Evolutionary conservation across 805 yeast genomes (phyloP), one percentile per base, ranked within the genome.

Genomic region (Schwanniomyces vanrijiae): DNA sequence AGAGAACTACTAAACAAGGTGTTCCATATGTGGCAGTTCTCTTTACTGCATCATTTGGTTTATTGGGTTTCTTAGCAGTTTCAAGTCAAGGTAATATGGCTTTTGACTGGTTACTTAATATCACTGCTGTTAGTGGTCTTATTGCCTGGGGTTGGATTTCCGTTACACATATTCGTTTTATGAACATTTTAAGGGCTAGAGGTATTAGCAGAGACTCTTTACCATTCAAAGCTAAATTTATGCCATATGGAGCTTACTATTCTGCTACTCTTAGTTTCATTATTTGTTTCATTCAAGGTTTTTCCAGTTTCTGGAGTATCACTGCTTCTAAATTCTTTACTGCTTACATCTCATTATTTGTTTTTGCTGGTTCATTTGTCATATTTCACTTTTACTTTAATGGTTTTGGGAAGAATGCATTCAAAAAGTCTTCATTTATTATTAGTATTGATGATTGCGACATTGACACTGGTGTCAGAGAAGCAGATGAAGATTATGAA

Each of bases 81-180:
- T 75, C 84, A 5, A 62, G 68, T 18, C 69, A 77, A 47, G 86
- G 86, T 47, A 60, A 62, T 35, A 73, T 76, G 3, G 90, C 83
- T 25, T 86, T 86, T 69, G 69, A 77, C 59, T 86, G 91, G 91
- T 72, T 86, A 49, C 68, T 85, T 54, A 85, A 84, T 63, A 84
- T 86, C 55, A 79, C 88, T n/a, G 87, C 88, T 24, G 84, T 85
- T 42, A 84, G 90, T 9, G 91, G 91, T 49, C 75, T 86, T 54
- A 82, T 85, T 55, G 77, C 88, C 14, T 84, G 91, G 91, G 76
- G 82, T 42, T 78, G 81, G 61, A 84, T 86, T 50, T 75, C 83
- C 24, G 64, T 78, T 40, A 72, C 86, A 2, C 91, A 85, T 65
- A 66, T 86, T 47, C 73, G 91, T 62, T 86, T 86, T 67, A 86